Percentiles rank a stretch among this genome's conserved stretches.
Evolutionary conservation across 345 rosid species (phyloP).

Genomic region (Crucihimalaya himalaica): DNA sequence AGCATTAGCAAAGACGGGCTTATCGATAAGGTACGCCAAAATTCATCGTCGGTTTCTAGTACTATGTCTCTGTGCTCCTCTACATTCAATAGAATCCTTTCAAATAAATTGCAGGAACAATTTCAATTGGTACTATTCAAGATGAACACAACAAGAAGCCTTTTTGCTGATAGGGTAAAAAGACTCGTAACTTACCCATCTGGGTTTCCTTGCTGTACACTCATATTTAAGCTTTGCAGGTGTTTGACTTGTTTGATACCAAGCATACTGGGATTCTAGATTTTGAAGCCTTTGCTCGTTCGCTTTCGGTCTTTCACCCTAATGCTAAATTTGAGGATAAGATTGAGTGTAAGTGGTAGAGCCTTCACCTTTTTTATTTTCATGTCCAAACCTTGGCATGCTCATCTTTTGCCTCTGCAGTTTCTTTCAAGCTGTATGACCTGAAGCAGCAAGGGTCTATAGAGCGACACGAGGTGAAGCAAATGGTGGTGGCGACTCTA

Average conservation of each 20-base stretch:
- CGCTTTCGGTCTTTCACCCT: slow-evolving; percentile 66
- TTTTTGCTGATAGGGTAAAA: slow-evolving; percentile 64
- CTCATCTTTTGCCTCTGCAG: slow-evolving; percentile 45
- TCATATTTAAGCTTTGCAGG: slow-evolving; percentile 44
- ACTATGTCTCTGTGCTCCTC: neutral
- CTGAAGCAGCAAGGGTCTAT: slow-evolving; percentile 84
- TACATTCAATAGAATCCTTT: slow-evolving; percentile 8
- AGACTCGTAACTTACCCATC: neutral
- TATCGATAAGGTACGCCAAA: slow-evolving; percentile 67
- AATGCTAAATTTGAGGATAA: slow-evolving; percentile 67
- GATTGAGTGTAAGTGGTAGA: slow-evolving; percentile 64
- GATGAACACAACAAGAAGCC: slow-evolving; percentile 54
- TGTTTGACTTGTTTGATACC: slow-evolving; percentile 84
- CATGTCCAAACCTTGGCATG: slow-evolving; percentile 1
- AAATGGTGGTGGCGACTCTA: slow-evolving; percentile 81
- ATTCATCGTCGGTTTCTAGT: neutral
- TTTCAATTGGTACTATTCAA: slow-evolving; percentile 63
- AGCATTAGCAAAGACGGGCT: slow-evolving; percentile 77
- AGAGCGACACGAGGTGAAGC: slow-evolving; percentile 67
- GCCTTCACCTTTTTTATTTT: neutral
- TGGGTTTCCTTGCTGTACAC: slow-evolving; percentile 9
- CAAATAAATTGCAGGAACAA: slow-evolving; percentile 47
- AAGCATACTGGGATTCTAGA: slow-evolving; percentile 80
- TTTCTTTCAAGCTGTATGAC: slow-evolving; percentile 86
- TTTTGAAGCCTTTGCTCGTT: slow-evolving; percentile 75